Base-by-base conservation (phyloP, 345 rosid species). In the Bruguiera sexangula region DNA sequence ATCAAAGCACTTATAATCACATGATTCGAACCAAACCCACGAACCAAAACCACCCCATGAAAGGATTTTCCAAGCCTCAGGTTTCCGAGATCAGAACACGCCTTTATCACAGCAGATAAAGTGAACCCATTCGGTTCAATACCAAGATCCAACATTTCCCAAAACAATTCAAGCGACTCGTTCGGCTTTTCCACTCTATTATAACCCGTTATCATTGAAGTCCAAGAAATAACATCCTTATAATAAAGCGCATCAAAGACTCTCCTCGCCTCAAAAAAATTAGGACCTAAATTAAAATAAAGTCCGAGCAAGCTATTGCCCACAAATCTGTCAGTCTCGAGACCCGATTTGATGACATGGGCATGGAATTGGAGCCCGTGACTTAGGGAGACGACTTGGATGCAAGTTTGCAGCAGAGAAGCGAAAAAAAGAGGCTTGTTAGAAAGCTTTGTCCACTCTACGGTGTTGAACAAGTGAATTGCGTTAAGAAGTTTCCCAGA, bases 241-340 rank as follows among this genome's bases (percentile, higher is more conserved):
- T 71, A 66, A 71, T 78, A 74, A 72, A 84, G 71, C 8, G 89
- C 88, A 55, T 89, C 85, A 68, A 94, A 94, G 56, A 86, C 85
- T 36, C 82, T 85, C 75, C 86, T 78, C 21, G 93, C 85, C 59
- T 88, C 88, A 9, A 56, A 76, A 75, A 91, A 80, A 76, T 82
- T 82, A 31, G 80, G 59, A 20, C 90, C 84, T 79, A 89, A 26
- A 80, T 91, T 94, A 74, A 88, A 88, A 60, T 91, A 94, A 11
- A 89, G 62, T 18, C 97, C 79, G 31, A 94, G 89, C 76, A 94
- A 83, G 74, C 96, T 84, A 66, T 94, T 94, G 16, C 98, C 98
- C 0, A 89, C 87, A 66, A 81, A 85, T 10, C 88, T 82, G 71
- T 94, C 96, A 0, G 80, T 71, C 10, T 86, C 90, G n/a, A 94